phyloP scores from a whole-genome alignment of 495 filamentous ascomycete species.

The Patellaria atrata region DNA sequence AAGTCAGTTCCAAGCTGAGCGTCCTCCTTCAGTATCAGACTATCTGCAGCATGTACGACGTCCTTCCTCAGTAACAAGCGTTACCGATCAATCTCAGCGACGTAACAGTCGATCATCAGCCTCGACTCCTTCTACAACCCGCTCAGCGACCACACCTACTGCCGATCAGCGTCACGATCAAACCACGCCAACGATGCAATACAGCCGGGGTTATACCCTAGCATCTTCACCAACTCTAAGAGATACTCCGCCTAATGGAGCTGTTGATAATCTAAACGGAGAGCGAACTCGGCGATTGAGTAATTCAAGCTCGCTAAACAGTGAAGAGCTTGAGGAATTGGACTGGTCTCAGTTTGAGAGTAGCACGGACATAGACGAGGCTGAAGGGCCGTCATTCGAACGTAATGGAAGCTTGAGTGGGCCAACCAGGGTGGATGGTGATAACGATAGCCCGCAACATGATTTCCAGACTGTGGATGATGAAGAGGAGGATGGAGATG shows the following conservation, averaged over 20 bases:
- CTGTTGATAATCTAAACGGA: neutral
- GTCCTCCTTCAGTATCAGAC: constrained; percentile 11
- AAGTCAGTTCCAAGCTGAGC: constrained; percentile 7
- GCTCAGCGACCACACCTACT: no score
- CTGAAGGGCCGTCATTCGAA: no score
- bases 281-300: constrained; percentile 12
- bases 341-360: constrained; percentile 22
- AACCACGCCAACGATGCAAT: constrained; percentile 37
- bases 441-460: constrained; percentile 12
- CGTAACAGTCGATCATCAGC: no score
- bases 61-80: no score
- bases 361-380: constrained; percentile 14
- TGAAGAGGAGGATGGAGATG: constrained; percentile 20
- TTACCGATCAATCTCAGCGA: no score
- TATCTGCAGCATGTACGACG: no score
- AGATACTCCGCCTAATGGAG: neutral
- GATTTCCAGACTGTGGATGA: constrained; percentile 10
- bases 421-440: neutral
- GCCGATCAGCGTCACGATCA: constrained; percentile 88
- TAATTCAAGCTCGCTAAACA: constrained; percentile 21
- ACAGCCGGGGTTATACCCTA: constrained; percentile 7
- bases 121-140: no score
- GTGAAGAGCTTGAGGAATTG: constrained; percentile 22
- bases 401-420: neutral
- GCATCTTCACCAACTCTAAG: constrained; percentile 18